Percentiles rank a stretch among this genome's conserved stretches.
Evolutionary conservation across 2,329 filamentous ascomycete species (phyloP).

Genomic region (Pezicula rhizophila): DNA sequence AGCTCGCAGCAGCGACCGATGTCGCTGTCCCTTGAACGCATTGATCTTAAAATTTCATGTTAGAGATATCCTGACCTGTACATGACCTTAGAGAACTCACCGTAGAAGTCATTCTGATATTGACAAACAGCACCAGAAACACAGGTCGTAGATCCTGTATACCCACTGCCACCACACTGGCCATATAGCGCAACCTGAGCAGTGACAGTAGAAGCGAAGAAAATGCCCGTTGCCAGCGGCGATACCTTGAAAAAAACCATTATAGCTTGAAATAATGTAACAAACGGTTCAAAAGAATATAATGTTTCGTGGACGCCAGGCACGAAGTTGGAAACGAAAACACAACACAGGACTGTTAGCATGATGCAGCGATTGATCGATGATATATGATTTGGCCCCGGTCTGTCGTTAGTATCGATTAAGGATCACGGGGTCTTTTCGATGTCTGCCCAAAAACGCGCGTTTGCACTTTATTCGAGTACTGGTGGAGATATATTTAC

Average conservation of each 20-base stretch:
- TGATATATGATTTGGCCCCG: neutral
- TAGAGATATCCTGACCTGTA: neutral
- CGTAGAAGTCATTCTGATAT: constrained; percentile 8
- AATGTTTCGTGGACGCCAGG: too few relatives aligned
- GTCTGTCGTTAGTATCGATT: neutral
- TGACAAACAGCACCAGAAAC: constrained; percentile 8
- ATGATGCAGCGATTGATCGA: neutral
- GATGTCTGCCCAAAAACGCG: neutral
- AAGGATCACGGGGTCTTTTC: neutral
- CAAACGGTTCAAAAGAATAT: too few relatives aligned
- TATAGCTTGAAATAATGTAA: neutral
- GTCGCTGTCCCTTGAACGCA: constrained; percentile 1
- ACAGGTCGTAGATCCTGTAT: constrained; percentile 11
- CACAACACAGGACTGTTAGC: neutral
- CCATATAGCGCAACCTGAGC: constrained; percentile 5
- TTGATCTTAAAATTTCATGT: neutral
- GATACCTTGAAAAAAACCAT: neutral
- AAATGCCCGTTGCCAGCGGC: neutral
- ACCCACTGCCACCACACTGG: constrained; percentile 17
- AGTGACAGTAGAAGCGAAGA: constrained; percentile 3
- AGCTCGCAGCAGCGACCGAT: neutral
- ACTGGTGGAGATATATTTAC: neutral
- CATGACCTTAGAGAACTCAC: neutral
- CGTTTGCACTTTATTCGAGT: constrained; percentile 2
- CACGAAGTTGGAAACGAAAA: neutral